A percentile compares a stretch with the other conserved stretches of the same genome.
Conservation (phyloP, 192 early-diverging fungal species). For the Coemansia sp. region DNA sequence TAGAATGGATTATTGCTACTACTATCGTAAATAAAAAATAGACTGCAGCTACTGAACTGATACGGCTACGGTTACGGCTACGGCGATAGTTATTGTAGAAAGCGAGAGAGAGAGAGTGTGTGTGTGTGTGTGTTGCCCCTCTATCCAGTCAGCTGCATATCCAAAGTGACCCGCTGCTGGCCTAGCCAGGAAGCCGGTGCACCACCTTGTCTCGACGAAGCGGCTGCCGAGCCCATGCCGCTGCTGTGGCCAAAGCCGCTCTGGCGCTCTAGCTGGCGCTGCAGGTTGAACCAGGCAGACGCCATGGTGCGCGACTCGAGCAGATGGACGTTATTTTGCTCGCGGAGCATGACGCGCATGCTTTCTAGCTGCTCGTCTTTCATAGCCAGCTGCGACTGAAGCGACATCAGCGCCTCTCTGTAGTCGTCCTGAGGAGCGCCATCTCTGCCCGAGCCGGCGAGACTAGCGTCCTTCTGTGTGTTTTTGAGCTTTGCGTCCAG, state of each 20-base stretch:
- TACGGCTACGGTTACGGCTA: no score
- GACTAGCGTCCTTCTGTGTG: slow-evolving; percentile 9
- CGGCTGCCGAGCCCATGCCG: slow-evolving; percentile 24
- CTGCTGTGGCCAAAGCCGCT: slow-evolving; percentile 49
- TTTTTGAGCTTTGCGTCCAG: slow-evolving; percentile 24
- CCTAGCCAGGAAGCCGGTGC: slow-evolving; percentile 67
- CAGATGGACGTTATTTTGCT: slow-evolving; percentile 47
- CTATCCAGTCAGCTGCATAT: slow-evolving; percentile 53
- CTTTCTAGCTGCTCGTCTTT: slow-evolving; percentile 59
- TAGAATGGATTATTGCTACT: no score
- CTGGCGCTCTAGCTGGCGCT: slow-evolving; percentile 52
- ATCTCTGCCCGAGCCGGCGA: slow-evolving; percentile 13
- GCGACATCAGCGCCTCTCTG: slow-evolving; percentile 55
- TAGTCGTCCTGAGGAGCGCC: slow-evolving; percentile 34
- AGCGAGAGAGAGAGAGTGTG: no score
- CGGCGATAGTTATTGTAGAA: no score
- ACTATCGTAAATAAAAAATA: slow-evolving; percentile 2
- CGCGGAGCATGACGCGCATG: slow-evolving; percentile 64
- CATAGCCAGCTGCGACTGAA: slow-evolving; percentile 47
- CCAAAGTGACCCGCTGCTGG: slow-evolving; percentile 63
- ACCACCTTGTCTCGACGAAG: slow-evolving; percentile 24
- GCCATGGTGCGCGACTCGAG: slow-evolving; percentile 80
- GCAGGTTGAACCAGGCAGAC: slow-evolving; percentile 68
- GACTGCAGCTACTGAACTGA: no score
- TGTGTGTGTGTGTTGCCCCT: no score